These are phyloP conservation scores for Thielaviopsis populi DNA, from an alignment of 2,329 filamentous ascomycete species.

Conservation along the genomic window DNA sequence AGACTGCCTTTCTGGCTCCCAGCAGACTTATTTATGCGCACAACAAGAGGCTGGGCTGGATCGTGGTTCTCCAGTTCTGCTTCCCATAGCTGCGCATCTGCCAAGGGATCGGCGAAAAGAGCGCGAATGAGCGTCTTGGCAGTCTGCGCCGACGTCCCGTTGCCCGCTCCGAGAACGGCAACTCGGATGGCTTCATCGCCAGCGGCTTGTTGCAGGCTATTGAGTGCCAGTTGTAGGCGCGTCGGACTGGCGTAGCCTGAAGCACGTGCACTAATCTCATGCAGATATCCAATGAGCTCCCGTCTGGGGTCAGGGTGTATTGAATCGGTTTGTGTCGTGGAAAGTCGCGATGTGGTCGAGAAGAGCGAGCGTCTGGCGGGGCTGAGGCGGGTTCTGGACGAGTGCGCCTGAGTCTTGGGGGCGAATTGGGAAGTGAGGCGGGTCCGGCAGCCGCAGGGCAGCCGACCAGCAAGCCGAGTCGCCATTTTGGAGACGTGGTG, in stretches of 20 bases:
- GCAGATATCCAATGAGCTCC: conserved; percentile 44
- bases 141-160: conserved; percentile 27
- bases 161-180: conserved; percentile 38
- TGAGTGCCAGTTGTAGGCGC: conserved; percentile 54
- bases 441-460: conserved; percentile 9
- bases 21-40: conserved; percentile 35
- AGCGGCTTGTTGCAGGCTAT: conserved; percentile 42
- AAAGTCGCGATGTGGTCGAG: not conserved
- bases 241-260: conserved; percentile 51
- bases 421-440: not conserved
- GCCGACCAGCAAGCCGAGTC: conserved; percentile 1
- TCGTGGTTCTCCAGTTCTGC: conserved; percentile 39
- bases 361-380: not conserved
- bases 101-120: conserved; percentile 55
- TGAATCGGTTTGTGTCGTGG: conserved; percentile 20
- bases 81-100: conserved; percentile 51
- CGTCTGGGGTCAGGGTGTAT: conserved; percentile 26
- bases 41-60: conserved; percentile 42
- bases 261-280: conserved; percentile 45
- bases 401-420: not conserved
- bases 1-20: conserved; percentile 20
- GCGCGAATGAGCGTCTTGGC: conserved; percentile 54
- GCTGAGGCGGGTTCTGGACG: not conserved
- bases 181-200: conserved; percentile 45
- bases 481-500: conserved; percentile 4